Evolutionary conservation across 2,329 filamentous ascomycete species (phyloP).

Genomic region (Claviceps citrina): DNA sequence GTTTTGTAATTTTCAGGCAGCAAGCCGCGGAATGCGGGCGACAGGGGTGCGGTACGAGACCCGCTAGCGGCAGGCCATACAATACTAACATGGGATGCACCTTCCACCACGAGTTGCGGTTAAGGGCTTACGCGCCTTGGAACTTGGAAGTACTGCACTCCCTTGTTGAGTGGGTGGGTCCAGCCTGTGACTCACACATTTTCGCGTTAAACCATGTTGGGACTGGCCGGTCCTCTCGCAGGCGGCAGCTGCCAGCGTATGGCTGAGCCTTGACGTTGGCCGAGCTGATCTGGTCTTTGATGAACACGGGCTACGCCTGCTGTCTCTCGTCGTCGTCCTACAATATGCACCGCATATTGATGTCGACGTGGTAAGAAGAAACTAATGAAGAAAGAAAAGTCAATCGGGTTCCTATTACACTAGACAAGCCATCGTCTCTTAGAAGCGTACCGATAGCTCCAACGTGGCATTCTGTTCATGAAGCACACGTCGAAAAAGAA

Average conservation of each 20-base stretch:
- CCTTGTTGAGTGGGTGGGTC: constrained; percentile 14
- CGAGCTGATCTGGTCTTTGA: neutral
- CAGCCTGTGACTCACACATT: constrained; percentile 22
- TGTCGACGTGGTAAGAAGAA: too few relatives aligned
- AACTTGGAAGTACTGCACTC: constrained; percentile 11
- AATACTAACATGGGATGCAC: neutral
- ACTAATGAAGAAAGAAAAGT: too few relatives aligned
- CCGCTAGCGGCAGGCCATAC: neutral
- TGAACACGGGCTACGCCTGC: too few relatives aligned
- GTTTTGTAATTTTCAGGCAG: constrained; percentile 35
- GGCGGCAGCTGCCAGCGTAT: neutral
- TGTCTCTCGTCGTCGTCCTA: neutral
- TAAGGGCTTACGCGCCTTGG: constrained; percentile 2
- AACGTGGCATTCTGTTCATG: neutral
- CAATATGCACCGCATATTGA: too few relatives aligned
- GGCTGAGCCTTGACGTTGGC: neutral
- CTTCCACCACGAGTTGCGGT: neutral
- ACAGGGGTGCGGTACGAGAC: constrained; percentile 9
- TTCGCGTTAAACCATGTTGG: constrained; percentile 14
- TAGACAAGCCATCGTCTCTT: too few relatives aligned
- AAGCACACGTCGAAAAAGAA: neutral
- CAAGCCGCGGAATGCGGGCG: constrained; percentile 14
- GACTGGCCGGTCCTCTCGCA: constrained; percentile 15
- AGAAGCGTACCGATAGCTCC: too few relatives aligned
- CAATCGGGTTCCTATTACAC: too few relatives aligned